Base-by-base conservation (phyloP, 768 basidiomycete genomes). In the Lyophyllum atratum region DNA sequence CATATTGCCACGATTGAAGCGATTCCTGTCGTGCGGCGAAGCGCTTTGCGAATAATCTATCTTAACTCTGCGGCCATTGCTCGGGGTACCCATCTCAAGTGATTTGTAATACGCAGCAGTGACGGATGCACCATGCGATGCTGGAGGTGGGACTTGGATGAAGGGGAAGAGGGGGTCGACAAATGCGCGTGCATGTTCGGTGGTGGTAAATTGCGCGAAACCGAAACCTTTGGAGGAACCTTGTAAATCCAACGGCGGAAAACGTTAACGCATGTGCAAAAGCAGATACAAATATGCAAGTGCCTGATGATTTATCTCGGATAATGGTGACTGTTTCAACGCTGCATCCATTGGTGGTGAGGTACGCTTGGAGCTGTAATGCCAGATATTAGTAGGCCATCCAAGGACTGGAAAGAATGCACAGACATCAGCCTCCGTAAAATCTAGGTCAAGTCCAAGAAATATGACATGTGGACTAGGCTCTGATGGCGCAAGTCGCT, bases 151-250 rank as follows among this genome's bases (percentile, higher is more conserved):
- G 59, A 98, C 86, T 75, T 92, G 86, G 25, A 98, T 84, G 72
- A 93, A 93, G 2, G 94, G 96, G 69, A 90, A 97, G 49, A 89
- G 82, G 37, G 92, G 90, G 62, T 93, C 88, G 70, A 99, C 88
- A 70, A 98, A 98, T 12, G 90, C 86, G 52, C 89, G 86, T 19
- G 97, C 95, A 56, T 92, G 92, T 64, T 92, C 92, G 55, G 89
- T 80, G 62, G 80, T 87, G 42, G 88, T 76, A 72, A 99, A 99
- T 74, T 94, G 92, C 66, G 93, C 95, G 73, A 99, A 99, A 56
- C 95, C 97, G 70, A 98, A 98, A 68, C 93, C 91, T 75, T 96
- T 96, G 54, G 95, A 95, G 60, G 82, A 76, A 86, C 93, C 93
- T 94, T 87, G 74, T 76, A 85, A 84, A 84, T 82, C 79, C 76